These are phyloP conservation scores for Ephemerocybe angulata DNA, from an alignment of 768 basidiomycete genomes.

Conservation along the genomic window DNA sequence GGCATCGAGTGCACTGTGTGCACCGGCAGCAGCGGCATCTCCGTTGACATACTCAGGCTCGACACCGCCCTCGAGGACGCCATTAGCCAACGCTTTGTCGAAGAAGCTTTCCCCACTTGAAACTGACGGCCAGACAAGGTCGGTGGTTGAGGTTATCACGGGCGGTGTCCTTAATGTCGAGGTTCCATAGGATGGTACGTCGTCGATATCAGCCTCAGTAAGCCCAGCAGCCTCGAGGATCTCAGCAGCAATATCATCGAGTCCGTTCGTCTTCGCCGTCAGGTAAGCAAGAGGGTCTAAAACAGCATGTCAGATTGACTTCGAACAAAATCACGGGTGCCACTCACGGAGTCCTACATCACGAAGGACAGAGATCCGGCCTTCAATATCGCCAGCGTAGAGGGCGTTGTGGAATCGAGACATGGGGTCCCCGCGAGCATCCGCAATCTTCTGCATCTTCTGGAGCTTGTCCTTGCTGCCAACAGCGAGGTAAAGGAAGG, in stretches of 20 bases:
- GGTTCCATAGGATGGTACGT: slow-evolving; percentile 64
- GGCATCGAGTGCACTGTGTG: slow-evolving; percentile 73
- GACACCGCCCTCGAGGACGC: slow-evolving; percentile 38
- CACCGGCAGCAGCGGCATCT: slow-evolving; percentile 50
- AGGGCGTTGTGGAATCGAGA: slow-evolving; percentile 97
- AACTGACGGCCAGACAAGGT: slow-evolving; percentile 83
- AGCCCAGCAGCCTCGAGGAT: slow-evolving; percentile 89
- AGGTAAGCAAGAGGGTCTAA: slow-evolving; percentile 93
- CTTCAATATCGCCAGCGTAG: slow-evolving; percentile 86
- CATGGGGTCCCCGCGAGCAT: slow-evolving; percentile 95
- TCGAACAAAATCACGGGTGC: not conserved
- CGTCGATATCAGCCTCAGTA: slow-evolving; percentile 83
- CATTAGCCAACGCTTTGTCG: slow-evolving; percentile 88
- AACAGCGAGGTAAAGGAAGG: slow-evolving; percentile 93
- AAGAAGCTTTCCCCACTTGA: slow-evolving; percentile 88
- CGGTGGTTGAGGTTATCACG: slow-evolving; percentile 68
- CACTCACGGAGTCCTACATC: slow-evolving; percentile 89
- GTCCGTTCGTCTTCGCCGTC: slow-evolving; percentile 92
- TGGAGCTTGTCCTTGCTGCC: slow-evolving; percentile 90
- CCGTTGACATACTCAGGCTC: slow-evolving; percentile 63
- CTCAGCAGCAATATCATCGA: slow-evolving; percentile 84
- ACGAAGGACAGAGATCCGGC: slow-evolving; percentile 79
- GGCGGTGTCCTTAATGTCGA: slow-evolving; percentile 59
- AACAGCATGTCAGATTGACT: slow-evolving; percentile 14
- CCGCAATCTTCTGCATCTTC: slow-evolving; percentile 99